phyloP scores from a whole-genome alignment of 2,329 filamentous ascomycete species.

The Penicillium sp. region DNA sequence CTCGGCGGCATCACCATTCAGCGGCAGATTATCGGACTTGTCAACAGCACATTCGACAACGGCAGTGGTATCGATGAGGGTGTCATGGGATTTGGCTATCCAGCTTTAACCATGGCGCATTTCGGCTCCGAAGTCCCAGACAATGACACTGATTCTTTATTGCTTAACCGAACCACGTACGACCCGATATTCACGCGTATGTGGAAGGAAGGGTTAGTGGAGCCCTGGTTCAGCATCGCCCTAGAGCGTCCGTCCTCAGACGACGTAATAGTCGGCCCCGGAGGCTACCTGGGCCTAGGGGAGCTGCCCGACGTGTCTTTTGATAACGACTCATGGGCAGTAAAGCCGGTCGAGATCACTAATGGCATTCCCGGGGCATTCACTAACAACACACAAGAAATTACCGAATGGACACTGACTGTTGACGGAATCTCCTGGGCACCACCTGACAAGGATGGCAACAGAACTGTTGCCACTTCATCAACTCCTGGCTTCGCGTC shows the following conservation, averaged over 20 bases:
- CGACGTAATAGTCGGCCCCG: slow-evolving; percentile 16
- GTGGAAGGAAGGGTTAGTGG: slow-evolving; percentile 40
- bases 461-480: neutral
- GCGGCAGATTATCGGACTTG: slow-evolving; percentile 45
- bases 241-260: slow-evolving; percentile 33
- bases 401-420: slow-evolving; percentile 38
- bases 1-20: slow-evolving; percentile 43
- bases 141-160: slow-evolving; percentile 18
- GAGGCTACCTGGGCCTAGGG: slow-evolving; percentile 48
- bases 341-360: slow-evolving; percentile 32
- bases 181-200: slow-evolving; percentile 49
- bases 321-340: slow-evolving; percentile 28
- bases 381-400: slow-evolving; percentile 22
- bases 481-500: neutral
- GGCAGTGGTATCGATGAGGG: slow-evolving; percentile 47
- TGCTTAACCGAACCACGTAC: slow-evolving; percentile 33
- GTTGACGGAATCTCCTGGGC: slow-evolving; percentile 28
- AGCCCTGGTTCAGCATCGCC: slow-evolving; percentile 48
- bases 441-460: slow-evolving; percentile 8
- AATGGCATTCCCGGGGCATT: slow-evolving; percentile 21
- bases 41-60: slow-evolving; percentile 39
- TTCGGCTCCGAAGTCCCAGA: slow-evolving; percentile 14
- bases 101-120: slow-evolving; percentile 44
- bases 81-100: slow-evolving; percentile 50
- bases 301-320: slow-evolving; percentile 45